Evolutionary conservation across 116 monocot genomes (phyloP).

Genomic region (Zostera marina): DNA sequence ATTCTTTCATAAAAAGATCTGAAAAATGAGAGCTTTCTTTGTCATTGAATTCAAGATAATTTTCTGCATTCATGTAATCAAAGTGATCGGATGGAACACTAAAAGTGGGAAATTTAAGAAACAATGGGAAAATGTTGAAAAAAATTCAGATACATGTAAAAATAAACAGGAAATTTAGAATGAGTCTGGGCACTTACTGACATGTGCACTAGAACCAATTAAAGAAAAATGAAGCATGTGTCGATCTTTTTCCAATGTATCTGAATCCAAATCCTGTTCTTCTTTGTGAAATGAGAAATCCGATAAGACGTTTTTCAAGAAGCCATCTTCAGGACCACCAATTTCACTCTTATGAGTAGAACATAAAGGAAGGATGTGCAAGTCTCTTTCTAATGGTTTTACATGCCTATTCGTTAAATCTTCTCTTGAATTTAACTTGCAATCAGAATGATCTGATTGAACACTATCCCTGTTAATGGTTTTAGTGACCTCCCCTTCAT

Average conservation of each 20-base stretch:
- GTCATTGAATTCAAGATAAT: slow-evolving; percentile 5
- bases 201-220: not conserved
- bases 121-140: too few species aligned
- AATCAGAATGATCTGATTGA: not conserved
- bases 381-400: slow-evolving; percentile 18
- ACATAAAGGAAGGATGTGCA: slow-evolving; percentile 14
- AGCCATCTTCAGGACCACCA: not conserved
- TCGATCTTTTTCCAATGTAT: slow-evolving; percentile 10
- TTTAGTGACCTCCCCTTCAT: not conserved
- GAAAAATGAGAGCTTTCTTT: slow-evolving; percentile 6
- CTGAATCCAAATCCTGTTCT: not conserved
- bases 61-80: slow-evolving; percentile 18
- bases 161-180: not conserved
- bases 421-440: not conserved
- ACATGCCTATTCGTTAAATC: not conserved
- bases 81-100: too few species aligned
- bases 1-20: slow-evolving; percentile 3
- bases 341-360: not conserved
- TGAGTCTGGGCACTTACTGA: not conserved
- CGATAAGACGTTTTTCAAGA: not conserved
- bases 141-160: not conserved
- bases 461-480: not conserved
- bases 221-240: not conserved
- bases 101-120: too few species aligned
- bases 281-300: slow-evolving; percentile 2